Conservation (phyloP, 495 filamentous ascomycete species). For the Penicillium herquei region DNA sequence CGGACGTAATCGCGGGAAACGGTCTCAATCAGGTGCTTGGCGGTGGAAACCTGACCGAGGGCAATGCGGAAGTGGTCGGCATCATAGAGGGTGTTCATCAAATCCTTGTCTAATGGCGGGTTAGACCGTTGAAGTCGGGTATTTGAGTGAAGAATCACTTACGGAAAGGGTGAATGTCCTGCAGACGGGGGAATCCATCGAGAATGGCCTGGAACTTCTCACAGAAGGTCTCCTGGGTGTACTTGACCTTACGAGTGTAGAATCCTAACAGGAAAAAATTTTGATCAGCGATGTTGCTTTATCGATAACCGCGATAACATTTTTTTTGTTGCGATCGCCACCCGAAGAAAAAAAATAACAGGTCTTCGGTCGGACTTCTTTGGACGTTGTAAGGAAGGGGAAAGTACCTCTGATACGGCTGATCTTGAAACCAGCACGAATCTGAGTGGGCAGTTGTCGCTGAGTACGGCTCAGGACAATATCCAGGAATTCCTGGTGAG, state of each 20-base stretch:
- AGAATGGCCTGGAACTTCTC: slow-evolving; percentile 90
- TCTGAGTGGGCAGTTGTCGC: slow-evolving; percentile 91
- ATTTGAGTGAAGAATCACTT: slow-evolving; percentile 41
- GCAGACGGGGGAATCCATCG: slow-evolving; percentile 88
- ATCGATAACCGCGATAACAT: slow-evolving; percentile 26
- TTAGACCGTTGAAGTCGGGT: slow-evolving; percentile 19
- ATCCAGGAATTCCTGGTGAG: slow-evolving; percentile 92
- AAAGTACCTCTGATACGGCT: slow-evolving; percentile 77
- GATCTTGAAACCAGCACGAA: slow-evolving; percentile 94
- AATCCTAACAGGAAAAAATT: slow-evolving; percentile 56
- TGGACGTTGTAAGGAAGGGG: neutral
- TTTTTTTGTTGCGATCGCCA: slow-evolving; percentile 14
- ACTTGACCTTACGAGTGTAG: slow-evolving; percentile 98
- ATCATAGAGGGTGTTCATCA: slow-evolving; percentile 86
- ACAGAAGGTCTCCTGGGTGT: slow-evolving; percentile 93
- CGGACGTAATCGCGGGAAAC: slow-evolving; percentile 93
- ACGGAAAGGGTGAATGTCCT: slow-evolving; percentile 97
- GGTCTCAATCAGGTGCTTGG: slow-evolving; percentile 94
- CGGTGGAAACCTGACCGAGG: slow-evolving; percentile 91
- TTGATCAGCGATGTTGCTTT: slow-evolving; percentile 28
- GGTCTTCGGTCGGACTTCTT: neutral
- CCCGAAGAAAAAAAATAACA: neutral
- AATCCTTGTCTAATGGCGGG: slow-evolving; percentile 60
- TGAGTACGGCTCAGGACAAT: slow-evolving; percentile 95
- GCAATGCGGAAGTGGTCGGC: slow-evolving; percentile 98